Conservation (phyloP, 106 monocot species). For the Platanthera zijinensis region DNA sequence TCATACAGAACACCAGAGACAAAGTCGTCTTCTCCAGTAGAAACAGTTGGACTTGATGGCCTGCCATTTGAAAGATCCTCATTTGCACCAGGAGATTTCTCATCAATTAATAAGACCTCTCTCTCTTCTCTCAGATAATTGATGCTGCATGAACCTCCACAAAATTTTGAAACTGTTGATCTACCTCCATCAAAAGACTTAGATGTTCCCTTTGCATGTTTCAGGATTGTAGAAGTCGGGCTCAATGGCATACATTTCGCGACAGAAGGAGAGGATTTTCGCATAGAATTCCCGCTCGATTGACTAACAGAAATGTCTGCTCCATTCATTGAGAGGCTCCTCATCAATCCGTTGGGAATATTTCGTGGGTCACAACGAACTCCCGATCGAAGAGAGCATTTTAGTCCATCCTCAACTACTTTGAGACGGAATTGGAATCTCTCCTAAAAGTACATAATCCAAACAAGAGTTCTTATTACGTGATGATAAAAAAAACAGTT, state of each 20-base stretch:
- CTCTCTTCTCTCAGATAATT: slow-evolving; percentile 25
- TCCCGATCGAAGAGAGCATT: slow-evolving; percentile 33
- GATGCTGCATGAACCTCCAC: slow-evolving; percentile 20
- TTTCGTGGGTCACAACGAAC: slow-evolving; percentile 14
- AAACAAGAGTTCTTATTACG: not conserved
- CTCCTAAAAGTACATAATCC: slow-evolving; percentile 32
- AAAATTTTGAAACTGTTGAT: slow-evolving; percentile 19
- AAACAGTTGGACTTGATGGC: slow-evolving; percentile 13
- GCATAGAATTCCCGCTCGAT: slow-evolving; percentile 7
- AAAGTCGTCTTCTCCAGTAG: slow-evolving; percentile 39
- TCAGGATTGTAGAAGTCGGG: slow-evolving; percentile 30
- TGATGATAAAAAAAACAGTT: not conserved
- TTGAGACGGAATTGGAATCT: slow-evolving; percentile 56
- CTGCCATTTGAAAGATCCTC: slow-evolving; percentile 15
- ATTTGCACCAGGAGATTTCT: slow-evolving; percentile 6
- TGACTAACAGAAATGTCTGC: slow-evolving; percentile 28
- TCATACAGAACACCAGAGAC: slow-evolving; percentile 74
- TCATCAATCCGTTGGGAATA: slow-evolving; percentile 23
- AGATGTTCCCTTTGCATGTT: slow-evolving; percentile 49
- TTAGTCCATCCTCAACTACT: slow-evolving; percentile 65
- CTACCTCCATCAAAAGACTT: slow-evolving; percentile 69
- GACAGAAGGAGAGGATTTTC: slow-evolving; percentile 28
- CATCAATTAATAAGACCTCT: slow-evolving; percentile 14
- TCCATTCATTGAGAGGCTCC: slow-evolving; percentile 41
- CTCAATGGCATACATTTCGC: slow-evolving; percentile 31